Evolutionary conservation across 805 yeast genomes (phyloP).

Genomic region (Suhomyces kilbournensis): DNA sequence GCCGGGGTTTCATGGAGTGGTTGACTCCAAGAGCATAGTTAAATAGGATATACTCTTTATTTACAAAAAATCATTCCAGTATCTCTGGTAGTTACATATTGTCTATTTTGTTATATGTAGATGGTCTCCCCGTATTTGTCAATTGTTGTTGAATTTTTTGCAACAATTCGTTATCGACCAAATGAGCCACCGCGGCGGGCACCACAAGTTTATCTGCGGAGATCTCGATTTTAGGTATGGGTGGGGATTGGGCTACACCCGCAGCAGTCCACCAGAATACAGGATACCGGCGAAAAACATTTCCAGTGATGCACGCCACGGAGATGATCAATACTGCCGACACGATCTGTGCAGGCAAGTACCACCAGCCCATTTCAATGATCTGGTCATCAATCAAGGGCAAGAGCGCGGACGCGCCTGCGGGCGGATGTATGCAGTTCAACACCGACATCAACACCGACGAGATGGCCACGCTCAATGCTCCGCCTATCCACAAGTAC

Average conservation of each 20-base stretch:
- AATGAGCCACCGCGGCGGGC: not conserved
- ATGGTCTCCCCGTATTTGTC: too few species aligned
- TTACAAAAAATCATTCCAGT: too few species aligned
- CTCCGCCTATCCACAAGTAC: constrained; percentile 57
- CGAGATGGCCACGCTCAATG: constrained; percentile 52
- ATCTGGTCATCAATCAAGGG: constrained; percentile 49
- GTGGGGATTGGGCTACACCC: not conserved
- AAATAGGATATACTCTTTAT: too few species aligned
- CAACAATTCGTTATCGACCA: not conserved
- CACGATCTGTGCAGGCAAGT: constrained; percentile 52
- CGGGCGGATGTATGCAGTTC: constrained; percentile 67
- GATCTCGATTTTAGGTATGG: not conserved
- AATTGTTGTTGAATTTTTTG: not conserved
- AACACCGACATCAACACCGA: constrained; percentile 52
- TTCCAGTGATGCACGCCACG: constrained; percentile 54
- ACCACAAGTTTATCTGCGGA: not conserved
- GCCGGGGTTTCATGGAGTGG: constrained; percentile 50
- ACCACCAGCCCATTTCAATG: constrained; percentile 62
- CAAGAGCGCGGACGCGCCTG: constrained; percentile 65
- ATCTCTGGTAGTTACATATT: too few species aligned
- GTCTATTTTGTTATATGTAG: too few species aligned
- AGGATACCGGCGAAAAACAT: constrained; percentile 53
- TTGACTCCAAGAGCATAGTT: constrained; percentile 17
- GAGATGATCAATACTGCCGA: constrained; percentile 46
- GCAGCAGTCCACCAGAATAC: constrained; percentile 57